Percentiles rank a stretch among this genome's conserved stretches.
These are phyloP conservation scores for Helicostylum pulchrum DNA, from an alignment of 192 early-diverging fungal genomes.

Conservation along the genomic window DNA sequence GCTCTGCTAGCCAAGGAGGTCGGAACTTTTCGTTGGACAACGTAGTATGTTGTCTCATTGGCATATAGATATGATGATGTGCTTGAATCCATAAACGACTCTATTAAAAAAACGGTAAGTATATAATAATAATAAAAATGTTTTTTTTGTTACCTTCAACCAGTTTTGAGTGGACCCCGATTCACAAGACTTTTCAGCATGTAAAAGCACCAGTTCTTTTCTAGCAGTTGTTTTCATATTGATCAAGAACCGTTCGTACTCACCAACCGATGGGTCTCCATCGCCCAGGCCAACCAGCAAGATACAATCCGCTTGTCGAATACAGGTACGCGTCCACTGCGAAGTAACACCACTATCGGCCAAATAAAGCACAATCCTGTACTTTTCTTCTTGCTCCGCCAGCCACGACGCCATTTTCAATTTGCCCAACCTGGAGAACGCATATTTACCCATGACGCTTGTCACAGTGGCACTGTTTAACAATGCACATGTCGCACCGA, in stretches of 20 bases:
- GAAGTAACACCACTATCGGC: constrained; percentile 89
- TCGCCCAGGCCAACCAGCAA: constrained; percentile 91
- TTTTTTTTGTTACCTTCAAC: constrained; percentile 63
- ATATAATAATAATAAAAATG: no score
- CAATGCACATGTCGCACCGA: constrained; percentile 70
- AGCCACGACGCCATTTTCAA: constrained; percentile 93
- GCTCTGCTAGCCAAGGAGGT: constrained; percentile 39
- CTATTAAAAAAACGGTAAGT: constrained; percentile 22
- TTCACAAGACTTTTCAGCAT: constrained; percentile 68
- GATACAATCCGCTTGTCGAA: constrained; percentile 95
- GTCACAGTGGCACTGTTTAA: constrained; percentile 83
- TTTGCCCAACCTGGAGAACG: constrained; percentile 86
- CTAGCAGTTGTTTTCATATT: constrained; percentile 96
- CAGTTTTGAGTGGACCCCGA: constrained; percentile 86
- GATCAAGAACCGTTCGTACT: constrained; percentile 88
- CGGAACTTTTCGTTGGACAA: constrained; percentile 25
- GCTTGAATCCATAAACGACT: constrained; percentile 92
- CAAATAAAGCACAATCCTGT: constrained; percentile 88
- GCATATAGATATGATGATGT: constrained; percentile 94
- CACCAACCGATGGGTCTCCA: constrained; percentile 83
- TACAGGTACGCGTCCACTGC: constrained; percentile 93
- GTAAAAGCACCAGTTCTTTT: constrained; percentile 94
- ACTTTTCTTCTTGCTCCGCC: constrained; percentile 88
- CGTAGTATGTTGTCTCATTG: constrained; percentile 38
- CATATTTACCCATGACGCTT: constrained; percentile 81